Evolutionary conservation across 129 eudicot species (phyloP), one percentile per base, ranked within the genome.

Genomic region (Mikania micrantha): DNA sequence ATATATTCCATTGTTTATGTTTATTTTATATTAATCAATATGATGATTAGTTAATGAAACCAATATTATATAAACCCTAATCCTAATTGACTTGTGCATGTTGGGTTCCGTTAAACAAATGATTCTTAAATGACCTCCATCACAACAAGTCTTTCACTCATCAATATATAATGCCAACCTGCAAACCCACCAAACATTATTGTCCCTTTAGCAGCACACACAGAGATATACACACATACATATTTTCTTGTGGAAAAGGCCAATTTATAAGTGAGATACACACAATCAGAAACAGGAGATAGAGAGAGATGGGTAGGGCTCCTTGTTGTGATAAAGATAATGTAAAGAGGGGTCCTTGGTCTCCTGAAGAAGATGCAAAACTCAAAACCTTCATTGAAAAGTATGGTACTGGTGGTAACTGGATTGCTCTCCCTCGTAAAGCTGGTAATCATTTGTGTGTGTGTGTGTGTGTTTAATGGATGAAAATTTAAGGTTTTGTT

Each of bases 311-410:
- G 97, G 97, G 97, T 25, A 90, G 97, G 80, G 95, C 95, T 72
- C 97, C 97, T 50, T 90, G 97, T 66, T 90, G 97, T 87, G 97
- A 87, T 69, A 90, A 90, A 75, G 97, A 87, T 4, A 90, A 85
- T 79, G 97, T 90, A 71, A 90, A 90, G 78, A 90, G 80, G 70
- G 97, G 97, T 32, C 97, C 97, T 49, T 87, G 97, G 97, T 85
- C 97, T 15, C 92, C 95, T 74, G 97, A 90, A 85, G 97, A 90
- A 90, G 97, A 90, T 80, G 87, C 91, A 48, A 90, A 85, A 78
- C 95, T 90, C 19, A 90, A 82, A 58, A 80, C 77, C 48, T 90
- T 87, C 74, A 87, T 90, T 21, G 81, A 82, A 32, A 90, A 87
- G 75, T 66, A 64, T 83, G 95, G 97, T 2, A 90, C 97, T 56